These are phyloP conservation scores for Zopfochytrium polystomum DNA, from an alignment of 371 early-diverging fungal genomes.

Conservation along the genomic window DNA sequence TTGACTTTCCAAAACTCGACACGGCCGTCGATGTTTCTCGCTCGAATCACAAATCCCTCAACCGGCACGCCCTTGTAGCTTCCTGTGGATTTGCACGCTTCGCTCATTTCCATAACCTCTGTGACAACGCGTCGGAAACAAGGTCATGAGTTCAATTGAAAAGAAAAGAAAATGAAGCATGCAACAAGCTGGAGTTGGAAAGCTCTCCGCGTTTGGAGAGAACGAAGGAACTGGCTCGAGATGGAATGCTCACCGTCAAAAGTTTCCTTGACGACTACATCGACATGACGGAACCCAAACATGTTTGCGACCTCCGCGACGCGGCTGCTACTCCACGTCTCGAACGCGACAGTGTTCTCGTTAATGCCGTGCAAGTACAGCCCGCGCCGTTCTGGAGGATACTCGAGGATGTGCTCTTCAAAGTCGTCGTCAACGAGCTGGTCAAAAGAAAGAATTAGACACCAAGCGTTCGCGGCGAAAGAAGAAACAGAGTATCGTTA, in stretches of 20 bases:
- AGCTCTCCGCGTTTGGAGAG: neutral
- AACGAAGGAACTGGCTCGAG: constrained; percentile 27
- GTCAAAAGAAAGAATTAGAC: neutral
- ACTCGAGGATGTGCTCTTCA: constrained; percentile 90
- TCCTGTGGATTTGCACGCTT: constrained; percentile 61
- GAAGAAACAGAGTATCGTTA: constrained; percentile 24
- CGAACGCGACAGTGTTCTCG: constrained; percentile 66
- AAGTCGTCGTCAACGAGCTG: constrained; percentile 91
- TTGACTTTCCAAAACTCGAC: constrained; percentile 78
- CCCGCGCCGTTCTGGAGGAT: constrained; percentile 72
- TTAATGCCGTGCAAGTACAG: constrained; percentile 92
- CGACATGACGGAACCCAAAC: constrained; percentile 73
- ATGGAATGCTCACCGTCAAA: constrained; percentile 34
- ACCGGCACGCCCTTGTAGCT: constrained; percentile 64
- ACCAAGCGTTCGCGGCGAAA: too few relatives aligned
- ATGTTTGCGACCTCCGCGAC: constrained; percentile 58
- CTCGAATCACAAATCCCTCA: constrained; percentile 94
- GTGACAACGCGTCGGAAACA: constrained; percentile 7
- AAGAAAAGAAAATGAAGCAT: too few relatives aligned
- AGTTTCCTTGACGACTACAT: constrained; percentile 37
- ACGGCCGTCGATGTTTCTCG: constrained; percentile 38
- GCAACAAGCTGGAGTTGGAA: too few relatives aligned
- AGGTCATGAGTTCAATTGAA: neutral
- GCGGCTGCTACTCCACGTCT: constrained; percentile 63
- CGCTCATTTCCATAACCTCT: constrained; percentile 65